Percentiles rank a stretch among this genome's conserved stretches.
Evolutionary conservation across 208 protist species (phyloP).

Genomic region (Wallacemonas sp.): DNA sequence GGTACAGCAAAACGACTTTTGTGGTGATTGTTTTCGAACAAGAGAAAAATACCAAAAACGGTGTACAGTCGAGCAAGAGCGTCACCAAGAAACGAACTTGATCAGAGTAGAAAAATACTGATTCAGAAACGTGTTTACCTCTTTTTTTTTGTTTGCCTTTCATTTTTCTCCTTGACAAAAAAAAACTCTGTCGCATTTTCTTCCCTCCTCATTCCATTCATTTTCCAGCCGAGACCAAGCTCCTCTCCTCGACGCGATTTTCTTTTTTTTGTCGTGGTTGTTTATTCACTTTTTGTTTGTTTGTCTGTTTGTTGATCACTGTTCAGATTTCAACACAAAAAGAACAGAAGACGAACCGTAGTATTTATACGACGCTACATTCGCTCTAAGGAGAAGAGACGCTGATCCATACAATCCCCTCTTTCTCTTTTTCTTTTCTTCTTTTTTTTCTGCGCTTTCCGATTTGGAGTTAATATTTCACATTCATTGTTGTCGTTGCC

Average conservation of each 20-base stretch:
- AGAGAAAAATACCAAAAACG: constrained; percentile 5
- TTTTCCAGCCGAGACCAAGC: too few species aligned
- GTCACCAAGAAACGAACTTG: too few species aligned
- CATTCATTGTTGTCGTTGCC: too few species aligned
- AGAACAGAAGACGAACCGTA: too few species aligned
- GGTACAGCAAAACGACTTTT: constrained; percentile 4
- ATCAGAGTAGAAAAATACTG: too few species aligned
- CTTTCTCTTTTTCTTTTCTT: background rate
- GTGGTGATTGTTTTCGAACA: background rate
- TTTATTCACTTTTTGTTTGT: constrained; percentile 10
- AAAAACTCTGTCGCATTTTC: background rate
- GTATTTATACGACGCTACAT: too few species aligned
- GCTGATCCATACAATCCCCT: background rate
- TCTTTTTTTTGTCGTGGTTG: constrained; percentile 2
- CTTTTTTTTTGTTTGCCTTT: too few species aligned
- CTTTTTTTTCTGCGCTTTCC: background rate
- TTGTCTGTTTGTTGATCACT: background rate
- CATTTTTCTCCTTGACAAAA: too few species aligned
- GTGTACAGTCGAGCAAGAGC: too few species aligned
- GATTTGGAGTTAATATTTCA: too few species aligned
- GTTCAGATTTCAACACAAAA: background rate
- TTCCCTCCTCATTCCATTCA: constrained; percentile 3
- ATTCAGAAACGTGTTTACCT: too few species aligned
- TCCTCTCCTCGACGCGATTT: background rate
- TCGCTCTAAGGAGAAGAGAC: too few species aligned